Percentiles rank a stretch among this genome's conserved stretches.
These are phyloP conservation scores for Colletotrichum sp. DNA, from an alignment of 2,329 filamentous ascomycete species.

Conservation along the genomic window DNA sequence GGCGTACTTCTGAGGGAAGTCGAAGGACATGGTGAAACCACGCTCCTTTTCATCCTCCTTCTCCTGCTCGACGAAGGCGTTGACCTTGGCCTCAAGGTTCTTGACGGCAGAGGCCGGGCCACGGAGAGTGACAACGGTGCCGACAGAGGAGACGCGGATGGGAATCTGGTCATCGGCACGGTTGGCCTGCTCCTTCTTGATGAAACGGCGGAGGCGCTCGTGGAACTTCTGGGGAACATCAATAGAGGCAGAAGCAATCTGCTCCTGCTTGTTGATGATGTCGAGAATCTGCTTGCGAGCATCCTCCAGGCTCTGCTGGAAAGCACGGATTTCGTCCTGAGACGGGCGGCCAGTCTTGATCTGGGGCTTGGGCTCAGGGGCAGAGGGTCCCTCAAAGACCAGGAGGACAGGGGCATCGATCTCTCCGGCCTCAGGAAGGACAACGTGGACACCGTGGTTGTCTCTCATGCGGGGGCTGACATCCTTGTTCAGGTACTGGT, in stretches of 20 bases:
- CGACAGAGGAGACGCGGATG: conserved; percentile 61
- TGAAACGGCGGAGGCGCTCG: conserved; percentile 65
- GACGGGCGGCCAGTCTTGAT: conserved; percentile 22
- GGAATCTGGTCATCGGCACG: conserved; percentile 63
- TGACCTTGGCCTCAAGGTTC: conserved; percentile 73
- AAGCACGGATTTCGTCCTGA: conserved; percentile 53
- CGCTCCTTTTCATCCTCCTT: conserved; percentile 93
- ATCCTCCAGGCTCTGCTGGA: conserved; percentile 59
- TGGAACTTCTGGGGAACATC: conserved; percentile 69
- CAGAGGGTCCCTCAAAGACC: conserved; percentile 71
- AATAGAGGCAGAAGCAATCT: conserved; percentile 52
- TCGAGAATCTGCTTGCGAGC: conserved; percentile 62
- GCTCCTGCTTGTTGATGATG: conserved; percentile 63
- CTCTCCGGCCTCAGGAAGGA: conserved; percentile 70
- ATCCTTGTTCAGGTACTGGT: conserved; percentile 71
- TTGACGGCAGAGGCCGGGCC: conserved; percentile 78
- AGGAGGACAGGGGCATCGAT: conserved; percentile 68
- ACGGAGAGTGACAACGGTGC: conserved; percentile 71
- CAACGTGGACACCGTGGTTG: conserved; percentile 73
- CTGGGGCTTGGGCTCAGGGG: conserved; percentile 18
- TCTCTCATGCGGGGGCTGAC: conserved; percentile 67
- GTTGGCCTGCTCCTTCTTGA: conserved; percentile 66
- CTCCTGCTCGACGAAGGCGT: conserved; percentile 83
- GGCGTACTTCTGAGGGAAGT: conserved; percentile 93
- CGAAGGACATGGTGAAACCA: conserved; percentile 83